Conservation (phyloP, 2,329 filamentous ascomycete genomes). For the Curvularia spicifera region DNA sequence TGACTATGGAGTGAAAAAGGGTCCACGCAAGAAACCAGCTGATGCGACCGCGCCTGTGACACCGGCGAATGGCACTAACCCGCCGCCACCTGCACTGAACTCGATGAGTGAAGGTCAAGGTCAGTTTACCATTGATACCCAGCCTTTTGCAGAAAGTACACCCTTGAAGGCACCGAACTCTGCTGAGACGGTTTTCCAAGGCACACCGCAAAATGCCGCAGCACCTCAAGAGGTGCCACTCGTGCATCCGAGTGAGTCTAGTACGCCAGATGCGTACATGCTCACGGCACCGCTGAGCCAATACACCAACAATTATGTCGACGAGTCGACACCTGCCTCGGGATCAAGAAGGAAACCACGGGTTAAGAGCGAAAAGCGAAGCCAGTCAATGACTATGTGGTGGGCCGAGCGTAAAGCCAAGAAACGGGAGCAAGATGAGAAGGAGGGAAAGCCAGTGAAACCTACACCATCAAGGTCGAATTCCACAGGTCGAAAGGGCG, state of each 20-base stretch:
- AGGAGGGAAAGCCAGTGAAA: constrained; percentile 32
- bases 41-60: constrained; percentile 31
- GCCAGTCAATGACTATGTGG: constrained; percentile 55
- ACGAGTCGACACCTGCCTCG: constrained; percentile 36
- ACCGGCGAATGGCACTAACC: constrained; percentile 31
- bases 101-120: constrained; percentile 48
- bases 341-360: constrained; percentile 45
- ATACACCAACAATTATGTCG: constrained; percentile 38
- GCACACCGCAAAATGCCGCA: constrained; percentile 39
- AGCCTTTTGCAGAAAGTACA: constrained; percentile 27
- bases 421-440: constrained; percentile 43
- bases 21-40: constrained; percentile 50
- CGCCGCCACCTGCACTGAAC: constrained; percentile 39
- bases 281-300: constrained; percentile 44
- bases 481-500: constrained; percentile 34
- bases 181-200: constrained; percentile 45
- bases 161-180: constrained; percentile 36
- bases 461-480: constrained; percentile 32
- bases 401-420: constrained; percentile 54
- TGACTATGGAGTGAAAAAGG: constrained; percentile 59
- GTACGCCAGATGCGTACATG: constrained; percentile 46
- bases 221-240: constrained; percentile 27
- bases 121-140: constrained; percentile 47
- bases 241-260: constrained; percentile 31
- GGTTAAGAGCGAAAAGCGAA: constrained; percentile 54